phyloP scores from a whole-genome alignment of 495 filamentous ascomycete species.

The Xylaria bambusicola region DNA sequence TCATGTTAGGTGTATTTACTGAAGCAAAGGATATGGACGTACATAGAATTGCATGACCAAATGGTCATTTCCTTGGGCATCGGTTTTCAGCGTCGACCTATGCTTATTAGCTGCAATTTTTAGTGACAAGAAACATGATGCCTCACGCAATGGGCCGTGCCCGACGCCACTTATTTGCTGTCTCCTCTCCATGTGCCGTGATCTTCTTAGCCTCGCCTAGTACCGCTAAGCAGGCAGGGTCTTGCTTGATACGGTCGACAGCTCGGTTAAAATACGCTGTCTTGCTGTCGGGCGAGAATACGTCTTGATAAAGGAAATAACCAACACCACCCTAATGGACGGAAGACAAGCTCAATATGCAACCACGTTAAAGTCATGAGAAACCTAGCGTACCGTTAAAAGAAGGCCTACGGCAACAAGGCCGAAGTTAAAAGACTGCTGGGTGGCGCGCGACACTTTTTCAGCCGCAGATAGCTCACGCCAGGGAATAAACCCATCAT shows the following conservation, averaged over 20 bases:
- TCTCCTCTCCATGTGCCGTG: conserved; percentile 80
- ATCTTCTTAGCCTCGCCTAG: conserved; percentile 78
- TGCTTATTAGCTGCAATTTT: conserved; percentile 20
- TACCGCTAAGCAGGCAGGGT: conserved; percentile 68
- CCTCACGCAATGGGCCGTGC: conserved; percentile 81
- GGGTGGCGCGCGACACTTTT: conserved; percentile 82
- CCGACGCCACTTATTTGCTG: conserved; percentile 77
- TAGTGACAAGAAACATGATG: not conserved
- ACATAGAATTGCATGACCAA: conserved; percentile 88
- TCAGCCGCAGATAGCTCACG: conserved; percentile 68
- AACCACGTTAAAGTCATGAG: not conserved
- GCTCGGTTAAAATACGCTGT: conserved; percentile 87
- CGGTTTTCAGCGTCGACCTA: conserved; percentile 67
- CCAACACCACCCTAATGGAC: conserved; percentile 66
- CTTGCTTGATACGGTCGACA: conserved; percentile 73
- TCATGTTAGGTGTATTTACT: conserved; percentile 20
- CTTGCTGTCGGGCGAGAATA: conserved; percentile 82
- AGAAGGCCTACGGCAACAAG: conserved; percentile 73
- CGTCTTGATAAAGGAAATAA: conserved; percentile 80
- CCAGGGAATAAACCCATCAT: conserved; percentile 82
- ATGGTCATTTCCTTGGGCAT: conserved; percentile 76
- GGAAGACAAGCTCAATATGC: conserved; percentile 19
- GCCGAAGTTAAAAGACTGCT: conserved; percentile 85
- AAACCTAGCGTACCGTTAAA: conserved; percentile 61
- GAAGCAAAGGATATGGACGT: conserved; percentile 23